Conservation (phyloP, 2,329 filamentous ascomycete species). For the Madurella mycetomatis region DNA sequence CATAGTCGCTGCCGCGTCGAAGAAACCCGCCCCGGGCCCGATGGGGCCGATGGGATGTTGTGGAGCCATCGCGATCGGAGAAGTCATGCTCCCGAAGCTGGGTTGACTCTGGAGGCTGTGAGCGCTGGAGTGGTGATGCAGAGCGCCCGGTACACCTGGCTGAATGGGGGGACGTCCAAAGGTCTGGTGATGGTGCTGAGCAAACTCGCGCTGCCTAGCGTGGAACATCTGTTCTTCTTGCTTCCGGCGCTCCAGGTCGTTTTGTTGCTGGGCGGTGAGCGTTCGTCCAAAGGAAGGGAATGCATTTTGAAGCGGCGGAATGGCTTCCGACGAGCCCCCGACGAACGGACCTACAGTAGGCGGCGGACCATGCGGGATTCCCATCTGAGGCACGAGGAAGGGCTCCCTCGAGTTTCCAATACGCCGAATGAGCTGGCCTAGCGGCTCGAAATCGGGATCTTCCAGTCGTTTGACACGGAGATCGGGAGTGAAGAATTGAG, state of each 20-base stretch:
- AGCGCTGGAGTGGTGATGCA: constrained; percentile 92
- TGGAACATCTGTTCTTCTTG: constrained; percentile 97
- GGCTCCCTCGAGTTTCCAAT: constrained; percentile 97
- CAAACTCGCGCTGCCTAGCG: constrained; percentile 90
- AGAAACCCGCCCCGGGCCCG: constrained; percentile 63
- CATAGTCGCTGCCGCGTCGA: constrained; percentile 53
- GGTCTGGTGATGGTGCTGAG: constrained; percentile 73
- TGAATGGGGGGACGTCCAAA: constrained; percentile 64
- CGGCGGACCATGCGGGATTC: constrained; percentile 81
- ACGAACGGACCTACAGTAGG: constrained; percentile 46
- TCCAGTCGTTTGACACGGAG: constrained; percentile 92
- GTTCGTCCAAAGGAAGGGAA: constrained; percentile 97
- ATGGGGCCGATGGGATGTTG: constrained; percentile 53
- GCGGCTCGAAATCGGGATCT: constrained; percentile 87
- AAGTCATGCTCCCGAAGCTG: constrained; percentile 90
- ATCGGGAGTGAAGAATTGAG: constrained; percentile 93
- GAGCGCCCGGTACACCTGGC: constrained; percentile 41
- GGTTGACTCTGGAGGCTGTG: constrained; percentile 96
- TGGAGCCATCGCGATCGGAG: constrained; percentile 62
- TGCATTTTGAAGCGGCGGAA: constrained; percentile 85
- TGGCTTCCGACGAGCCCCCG: constrained; percentile 53
- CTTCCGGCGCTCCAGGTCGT: constrained; percentile 91
- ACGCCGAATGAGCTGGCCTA: constrained; percentile 88
- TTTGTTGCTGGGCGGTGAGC: constrained; percentile 94
- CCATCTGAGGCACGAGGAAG: constrained; percentile 95